Conservation (phyloP, 2,329 filamentous ascomycete species). For the Pestalotiopsis sp. region DNA sequence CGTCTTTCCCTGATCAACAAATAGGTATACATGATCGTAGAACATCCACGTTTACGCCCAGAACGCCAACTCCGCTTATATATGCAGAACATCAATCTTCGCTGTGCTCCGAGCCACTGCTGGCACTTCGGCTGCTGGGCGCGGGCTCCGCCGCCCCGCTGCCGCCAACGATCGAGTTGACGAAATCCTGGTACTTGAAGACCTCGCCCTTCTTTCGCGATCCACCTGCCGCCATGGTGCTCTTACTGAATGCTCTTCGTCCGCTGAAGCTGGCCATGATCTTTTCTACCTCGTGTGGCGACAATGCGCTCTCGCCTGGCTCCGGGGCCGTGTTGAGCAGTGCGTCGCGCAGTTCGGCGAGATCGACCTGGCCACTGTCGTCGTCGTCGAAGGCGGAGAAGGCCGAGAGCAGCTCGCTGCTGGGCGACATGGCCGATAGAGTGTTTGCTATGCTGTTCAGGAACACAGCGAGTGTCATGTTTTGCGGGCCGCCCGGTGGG, state of each 20-base stretch:
- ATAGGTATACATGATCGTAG: background rate
- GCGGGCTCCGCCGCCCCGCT: slow-evolving; percentile 30
- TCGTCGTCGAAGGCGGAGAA: slow-evolving; percentile 96
- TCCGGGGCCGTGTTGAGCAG: slow-evolving; percentile 82
- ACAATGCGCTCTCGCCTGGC: slow-evolving; percentile 64
- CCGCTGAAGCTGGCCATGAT: slow-evolving; percentile 87
- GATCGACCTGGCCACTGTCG: slow-evolving; percentile 89
- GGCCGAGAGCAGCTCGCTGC: slow-evolving; percentile 80
- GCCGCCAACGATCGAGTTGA: slow-evolving; percentile 66
- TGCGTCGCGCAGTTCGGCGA: slow-evolving; percentile 79
- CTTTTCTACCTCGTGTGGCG: slow-evolving; percentile 77
- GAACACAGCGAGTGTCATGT: slow-evolving; percentile 83
- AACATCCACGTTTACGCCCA: slow-evolving; percentile 5
- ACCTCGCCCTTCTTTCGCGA: slow-evolving; percentile 77
- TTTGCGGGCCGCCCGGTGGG: slow-evolving; percentile 68
- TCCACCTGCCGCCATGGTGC: slow-evolving; percentile 43
- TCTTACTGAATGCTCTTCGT: slow-evolving; percentile 33
- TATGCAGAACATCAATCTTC: slow-evolving; percentile 25
- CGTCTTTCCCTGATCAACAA: background rate
- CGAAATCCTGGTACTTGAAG: slow-evolving; percentile 93
- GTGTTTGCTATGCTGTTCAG: slow-evolving; percentile 79
- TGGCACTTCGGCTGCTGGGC: slow-evolving; percentile 8
- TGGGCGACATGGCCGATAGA: slow-evolving; percentile 73
- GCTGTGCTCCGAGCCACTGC: slow-evolving; percentile 33
- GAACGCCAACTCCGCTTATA: slow-evolving; percentile 15